Percentiles rank a stretch among this genome's conserved stretches.
phyloP scores from a whole-genome alignment of 202 grass and related monocot species.

The Saccharum hybrid region DNA sequence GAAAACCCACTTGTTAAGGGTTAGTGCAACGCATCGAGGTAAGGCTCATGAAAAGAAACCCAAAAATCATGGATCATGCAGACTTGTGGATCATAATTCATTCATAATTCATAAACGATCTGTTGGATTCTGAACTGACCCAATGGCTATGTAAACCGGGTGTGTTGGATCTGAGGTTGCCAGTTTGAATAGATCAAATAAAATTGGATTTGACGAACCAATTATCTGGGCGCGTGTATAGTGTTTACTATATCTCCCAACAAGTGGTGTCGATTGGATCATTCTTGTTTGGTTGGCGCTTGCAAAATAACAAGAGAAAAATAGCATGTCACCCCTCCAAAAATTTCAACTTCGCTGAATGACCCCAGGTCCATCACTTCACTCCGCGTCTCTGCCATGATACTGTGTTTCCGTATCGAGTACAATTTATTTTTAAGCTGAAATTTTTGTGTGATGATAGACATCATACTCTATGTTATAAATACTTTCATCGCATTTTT shows the following conservation, averaged over 20 bases:
- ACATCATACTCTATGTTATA: background rate
- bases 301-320: background rate
- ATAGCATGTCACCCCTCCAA: background rate
- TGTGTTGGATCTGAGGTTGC: background rate
- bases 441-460: background rate
- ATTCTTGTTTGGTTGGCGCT: constrained; percentile 13
- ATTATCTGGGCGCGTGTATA: background rate
- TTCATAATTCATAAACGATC: background rate
- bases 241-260: constrained; percentile 6
- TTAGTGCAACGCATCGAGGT: background rate
- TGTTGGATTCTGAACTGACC: background rate
- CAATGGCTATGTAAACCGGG: background rate
- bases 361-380: background rate
- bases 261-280: background rate
- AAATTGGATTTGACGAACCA: background rate
- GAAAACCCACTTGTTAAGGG: background rate
- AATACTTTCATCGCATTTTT: too few species aligned
- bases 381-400: background rate
- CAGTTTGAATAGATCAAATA: background rate
- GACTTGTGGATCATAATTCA: too few species aligned
- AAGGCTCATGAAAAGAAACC: background rate
- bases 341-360: background rate
- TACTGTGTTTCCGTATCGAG: background rate
- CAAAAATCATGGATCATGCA: background rate
- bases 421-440: background rate